phyloP scores from a whole-genome alignment of 192 early-diverging fungal species.

The Phlyctochytrium planicorne region DNA sequence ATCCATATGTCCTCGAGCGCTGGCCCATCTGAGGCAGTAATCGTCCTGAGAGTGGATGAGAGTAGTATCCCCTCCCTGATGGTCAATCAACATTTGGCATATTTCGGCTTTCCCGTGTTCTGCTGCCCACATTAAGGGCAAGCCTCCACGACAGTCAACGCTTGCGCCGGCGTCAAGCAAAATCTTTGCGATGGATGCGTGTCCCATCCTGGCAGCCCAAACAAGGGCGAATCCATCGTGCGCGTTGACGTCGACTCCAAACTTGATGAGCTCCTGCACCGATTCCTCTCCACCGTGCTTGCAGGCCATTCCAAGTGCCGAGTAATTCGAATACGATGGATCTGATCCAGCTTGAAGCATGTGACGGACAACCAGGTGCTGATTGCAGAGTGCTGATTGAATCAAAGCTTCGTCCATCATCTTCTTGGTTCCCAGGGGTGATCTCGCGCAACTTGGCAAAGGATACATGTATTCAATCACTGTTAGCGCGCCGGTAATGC shows the following conservation, averaged over 20 bases:
- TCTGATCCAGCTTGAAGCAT: not conserved
- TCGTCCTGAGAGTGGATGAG: slow-evolving; percentile 23
- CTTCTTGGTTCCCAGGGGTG: not conserved
- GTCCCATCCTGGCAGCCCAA: not conserved
- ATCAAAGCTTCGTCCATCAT: not conserved
- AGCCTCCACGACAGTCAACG: not conserved
- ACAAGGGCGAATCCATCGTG: not conserved
- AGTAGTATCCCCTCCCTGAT: not conserved
- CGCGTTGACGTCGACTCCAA: not conserved
- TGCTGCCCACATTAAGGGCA: not conserved
- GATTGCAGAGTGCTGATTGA: not conserved
- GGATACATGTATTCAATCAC: not conserved
- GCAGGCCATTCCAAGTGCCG: not conserved
- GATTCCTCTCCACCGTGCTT: not conserved
- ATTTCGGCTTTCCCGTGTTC: not conserved
- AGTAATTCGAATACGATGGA: not conserved
- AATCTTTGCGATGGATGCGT: not conserved
- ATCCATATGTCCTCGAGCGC: slow-evolving; percentile 20
- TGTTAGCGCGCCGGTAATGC: not conserved
- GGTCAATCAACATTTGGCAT: not conserved
- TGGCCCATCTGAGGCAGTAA: slow-evolving; percentile 21
- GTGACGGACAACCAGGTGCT: not conserved
- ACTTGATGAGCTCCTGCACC: not conserved
- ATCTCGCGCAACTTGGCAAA: not conserved
- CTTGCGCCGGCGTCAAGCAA: not conserved